These are phyloP conservation scores for Pluteus cervinus DNA, from an alignment of 768 basidiomycete species.

Conservation along the genomic window DNA sequence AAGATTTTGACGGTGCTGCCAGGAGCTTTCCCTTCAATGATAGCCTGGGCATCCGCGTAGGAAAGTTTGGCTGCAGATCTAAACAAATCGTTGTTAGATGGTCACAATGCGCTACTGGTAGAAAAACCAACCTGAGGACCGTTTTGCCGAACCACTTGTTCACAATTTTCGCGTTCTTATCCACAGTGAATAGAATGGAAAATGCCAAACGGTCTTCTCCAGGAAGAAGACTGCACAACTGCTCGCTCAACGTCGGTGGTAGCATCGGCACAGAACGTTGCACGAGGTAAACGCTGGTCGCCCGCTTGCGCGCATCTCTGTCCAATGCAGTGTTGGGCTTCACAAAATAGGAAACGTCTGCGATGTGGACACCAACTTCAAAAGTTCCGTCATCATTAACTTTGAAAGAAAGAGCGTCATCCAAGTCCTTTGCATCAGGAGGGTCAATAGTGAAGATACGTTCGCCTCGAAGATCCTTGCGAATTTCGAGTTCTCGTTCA, in stretches of 20 bases:
- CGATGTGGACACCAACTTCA: constrained; percentile 91
- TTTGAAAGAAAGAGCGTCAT: constrained; percentile 91
- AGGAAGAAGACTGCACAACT: constrained; percentile 87
- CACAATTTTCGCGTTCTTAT: constrained; percentile 71
- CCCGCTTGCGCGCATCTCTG: constrained; percentile 95
- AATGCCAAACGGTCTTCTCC: constrained; percentile 88
- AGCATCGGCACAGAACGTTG: constrained; percentile 97
- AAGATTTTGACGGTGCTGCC: too few species aligned
- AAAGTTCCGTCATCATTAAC: constrained; percentile 87
- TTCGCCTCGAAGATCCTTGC: constrained; percentile 81
- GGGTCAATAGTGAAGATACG: constrained; percentile 95
- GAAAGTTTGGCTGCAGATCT: constrained; percentile 86
- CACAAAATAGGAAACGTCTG: constrained; percentile 94
- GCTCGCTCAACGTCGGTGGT: constrained; percentile 87
- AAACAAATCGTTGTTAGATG: too few species aligned
- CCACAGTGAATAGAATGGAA: constrained; percentile 83
- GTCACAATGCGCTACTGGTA: too few species aligned
- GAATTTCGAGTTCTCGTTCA: constrained; percentile 80
- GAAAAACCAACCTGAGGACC: constrained; percentile 68
- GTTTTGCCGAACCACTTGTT: constrained; percentile 94
- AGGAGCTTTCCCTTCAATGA: constrained; percentile 68
- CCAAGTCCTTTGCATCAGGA: constrained; percentile 81
- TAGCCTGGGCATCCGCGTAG: constrained; percentile 75
- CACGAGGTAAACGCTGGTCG: constrained; percentile 94
- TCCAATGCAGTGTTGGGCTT: constrained; percentile 96